Conservation (phyloP, 768 basidiomycete species). For the Calocera cornea region DNA sequence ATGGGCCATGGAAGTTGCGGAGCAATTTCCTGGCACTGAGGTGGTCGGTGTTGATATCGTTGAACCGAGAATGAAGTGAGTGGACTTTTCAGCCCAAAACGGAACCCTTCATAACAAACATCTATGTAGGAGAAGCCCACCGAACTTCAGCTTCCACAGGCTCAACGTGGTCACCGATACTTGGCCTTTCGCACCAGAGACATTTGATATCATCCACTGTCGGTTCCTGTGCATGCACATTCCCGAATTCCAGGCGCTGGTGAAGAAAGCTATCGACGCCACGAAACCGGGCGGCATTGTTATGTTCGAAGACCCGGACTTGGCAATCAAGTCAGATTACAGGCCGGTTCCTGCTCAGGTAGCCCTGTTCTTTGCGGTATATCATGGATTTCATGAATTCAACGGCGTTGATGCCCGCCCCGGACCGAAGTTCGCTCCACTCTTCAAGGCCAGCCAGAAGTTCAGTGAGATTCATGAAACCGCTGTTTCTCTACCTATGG, state of each 20-base stretch:
- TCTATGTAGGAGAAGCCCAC: neutral
- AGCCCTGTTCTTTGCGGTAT: neutral
- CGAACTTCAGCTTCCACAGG: neutral
- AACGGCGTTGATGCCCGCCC: neutral
- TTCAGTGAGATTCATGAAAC: neutral
- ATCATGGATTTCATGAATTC: neutral
- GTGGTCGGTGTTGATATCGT: neutral
- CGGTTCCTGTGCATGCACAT: neutral
- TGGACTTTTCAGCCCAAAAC: neutral
- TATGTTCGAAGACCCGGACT: neutral
- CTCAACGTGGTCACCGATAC: neutral
- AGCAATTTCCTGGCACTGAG: neutral
- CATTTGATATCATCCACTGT: neutral
- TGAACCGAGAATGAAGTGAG: neutral
- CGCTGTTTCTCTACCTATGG: neutral
- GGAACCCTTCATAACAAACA: neutral
- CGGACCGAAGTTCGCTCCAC: neutral
- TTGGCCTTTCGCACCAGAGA: neutral
- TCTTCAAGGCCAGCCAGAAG: neutral
- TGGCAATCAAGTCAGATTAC: neutral
- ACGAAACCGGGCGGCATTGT: neutral
- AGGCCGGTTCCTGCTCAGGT: neutral
- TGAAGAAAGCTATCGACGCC: neutral
- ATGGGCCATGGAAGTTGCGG: neutral
- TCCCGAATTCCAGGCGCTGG: neutral